Conservation (phyloP, 441 rosid species). For the Syzygium malaccense region DNA sequence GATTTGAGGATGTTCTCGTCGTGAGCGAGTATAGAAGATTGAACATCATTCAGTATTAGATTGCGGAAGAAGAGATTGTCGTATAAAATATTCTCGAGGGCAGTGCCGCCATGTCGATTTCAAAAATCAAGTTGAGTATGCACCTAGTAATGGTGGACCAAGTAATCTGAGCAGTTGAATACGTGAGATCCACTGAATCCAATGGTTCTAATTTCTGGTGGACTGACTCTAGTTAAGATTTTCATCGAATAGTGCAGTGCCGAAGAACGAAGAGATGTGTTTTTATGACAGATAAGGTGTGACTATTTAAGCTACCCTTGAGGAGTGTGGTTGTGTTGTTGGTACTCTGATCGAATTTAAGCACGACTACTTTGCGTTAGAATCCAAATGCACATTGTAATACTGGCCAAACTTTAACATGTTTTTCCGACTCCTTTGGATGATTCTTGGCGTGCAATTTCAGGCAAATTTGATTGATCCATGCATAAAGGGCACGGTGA, state of each 20-base stretch:
- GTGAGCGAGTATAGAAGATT: not conserved
- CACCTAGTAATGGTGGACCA: not conserved
- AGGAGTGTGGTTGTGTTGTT: not conserved
- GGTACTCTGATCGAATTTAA: not conserved
- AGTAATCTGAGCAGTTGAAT: not conserved
- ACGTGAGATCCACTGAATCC: not conserved
- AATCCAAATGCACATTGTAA: not conserved
- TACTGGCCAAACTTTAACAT: not conserved
- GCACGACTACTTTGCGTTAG: not conserved
- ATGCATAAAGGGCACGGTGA: slow-evolving; percentile 61
- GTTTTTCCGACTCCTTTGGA: not conserved
- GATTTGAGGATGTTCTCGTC: not conserved
- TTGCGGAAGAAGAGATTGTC: not conserved
- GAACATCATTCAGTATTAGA: not conserved
- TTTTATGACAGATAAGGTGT: not conserved
- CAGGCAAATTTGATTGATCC: slow-evolving; percentile 61
- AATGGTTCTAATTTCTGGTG: not conserved
- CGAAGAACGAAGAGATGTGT: not conserved
- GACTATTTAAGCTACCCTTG: not conserved
- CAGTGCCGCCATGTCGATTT: not conserved
- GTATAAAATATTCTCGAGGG: not conserved
- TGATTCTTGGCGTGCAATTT: not conserved
- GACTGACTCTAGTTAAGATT: not conserved
- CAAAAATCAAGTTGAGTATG: not conserved
- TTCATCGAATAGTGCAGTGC: not conserved